Evolutionary conservation across 1,284 basidiomycete species (phyloP).

Genomic region (Boletellus deceptivus): DNA sequence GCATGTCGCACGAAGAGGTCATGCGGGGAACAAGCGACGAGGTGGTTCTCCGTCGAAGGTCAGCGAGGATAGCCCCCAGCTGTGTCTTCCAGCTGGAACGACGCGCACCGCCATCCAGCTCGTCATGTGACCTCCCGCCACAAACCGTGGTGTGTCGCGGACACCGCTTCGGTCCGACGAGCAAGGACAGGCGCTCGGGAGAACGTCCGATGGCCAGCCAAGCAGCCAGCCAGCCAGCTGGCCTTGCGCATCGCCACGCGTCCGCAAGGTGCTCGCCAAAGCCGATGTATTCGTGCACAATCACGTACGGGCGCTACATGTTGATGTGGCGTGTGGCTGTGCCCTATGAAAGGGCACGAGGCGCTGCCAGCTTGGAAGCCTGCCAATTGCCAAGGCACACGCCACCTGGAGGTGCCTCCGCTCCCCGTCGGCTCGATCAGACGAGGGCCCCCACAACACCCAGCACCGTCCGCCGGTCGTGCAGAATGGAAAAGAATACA

Average conservation of each 20-base stretch:
- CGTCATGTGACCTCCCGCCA: slow-evolving; percentile 12
- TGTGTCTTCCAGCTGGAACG: slow-evolving; percentile 15
- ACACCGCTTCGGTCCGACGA: slow-evolving; percentile 15
- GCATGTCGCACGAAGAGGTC: neutral
- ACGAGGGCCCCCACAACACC: neutral
- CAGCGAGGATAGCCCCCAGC: neutral
- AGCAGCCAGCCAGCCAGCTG: neutral
- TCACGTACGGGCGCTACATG: slow-evolving; percentile 16
- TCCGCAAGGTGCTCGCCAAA: slow-evolving; percentile 23
- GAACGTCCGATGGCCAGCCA: too few relatives aligned
- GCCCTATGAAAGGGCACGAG: slow-evolving; percentile 24
- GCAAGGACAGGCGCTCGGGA: slow-evolving; percentile 4
- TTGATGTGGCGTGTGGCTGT: slow-evolving; percentile 22
- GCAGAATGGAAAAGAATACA: neutral
- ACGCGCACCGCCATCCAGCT: neutral
- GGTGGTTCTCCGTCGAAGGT: slow-evolving; percentile 14
- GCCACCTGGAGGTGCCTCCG: slow-evolving; percentile 12
- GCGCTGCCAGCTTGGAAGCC: slow-evolving; percentile 13
- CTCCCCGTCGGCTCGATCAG: neutral
- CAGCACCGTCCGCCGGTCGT: neutral
- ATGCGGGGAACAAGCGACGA: neutral
- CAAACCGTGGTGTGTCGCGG: too few relatives aligned
- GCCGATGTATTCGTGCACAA: neutral
- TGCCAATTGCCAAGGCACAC: slow-evolving; percentile 25
- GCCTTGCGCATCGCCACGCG: slow-evolving; percentile 6